Evolutionary conservation across 371 early-diverging fungal species (phyloP).

Genomic region (Dichotomocladium elegans): DNA sequence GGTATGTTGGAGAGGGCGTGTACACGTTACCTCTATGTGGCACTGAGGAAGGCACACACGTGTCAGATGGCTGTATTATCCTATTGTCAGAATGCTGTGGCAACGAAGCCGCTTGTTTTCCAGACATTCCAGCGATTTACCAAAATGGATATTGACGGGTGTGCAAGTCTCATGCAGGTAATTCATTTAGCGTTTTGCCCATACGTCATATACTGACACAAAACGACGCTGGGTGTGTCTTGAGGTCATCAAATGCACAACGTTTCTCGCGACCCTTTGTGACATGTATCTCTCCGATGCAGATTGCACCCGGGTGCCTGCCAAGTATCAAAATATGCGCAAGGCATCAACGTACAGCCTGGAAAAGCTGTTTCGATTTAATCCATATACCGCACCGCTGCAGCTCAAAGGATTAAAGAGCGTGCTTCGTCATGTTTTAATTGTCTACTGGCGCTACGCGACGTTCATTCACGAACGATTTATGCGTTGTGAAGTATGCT

Average conservation of each 20-base stretch:
- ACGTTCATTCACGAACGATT: constrained; percentile 7
- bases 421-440: constrained; percentile 8
- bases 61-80: constrained; percentile 11
- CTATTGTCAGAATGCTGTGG: constrained; percentile 10
- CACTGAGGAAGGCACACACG: background rate
- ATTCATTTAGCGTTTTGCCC: no score
- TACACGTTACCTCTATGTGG: background rate
- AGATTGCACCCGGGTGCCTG: constrained; percentile 3
- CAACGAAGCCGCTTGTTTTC: background rate
- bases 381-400: constrained; percentile 10
- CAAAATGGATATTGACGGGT: constrained; percentile 5
- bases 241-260: constrained; percentile 8
- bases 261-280: constrained; percentile 11
- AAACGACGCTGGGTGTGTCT: no score
- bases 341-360: background rate
- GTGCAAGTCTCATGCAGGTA: constrained; percentile 11
- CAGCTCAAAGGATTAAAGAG: background rate
- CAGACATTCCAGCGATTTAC: constrained; percentile 13
- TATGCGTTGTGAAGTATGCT: constrained; percentile 6
- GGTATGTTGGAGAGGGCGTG: constrained; percentile 3
- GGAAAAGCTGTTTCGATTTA: constrained; percentile 10
- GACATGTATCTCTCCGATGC: constrained; percentile 10
- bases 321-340: constrained; percentile 1
- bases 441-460: constrained; percentile 5
- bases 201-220: no score